These are phyloP conservation scores for Mycena floridula DNA, from an alignment of 768 basidiomycete genomes.

Conservation along the genomic window DNA sequence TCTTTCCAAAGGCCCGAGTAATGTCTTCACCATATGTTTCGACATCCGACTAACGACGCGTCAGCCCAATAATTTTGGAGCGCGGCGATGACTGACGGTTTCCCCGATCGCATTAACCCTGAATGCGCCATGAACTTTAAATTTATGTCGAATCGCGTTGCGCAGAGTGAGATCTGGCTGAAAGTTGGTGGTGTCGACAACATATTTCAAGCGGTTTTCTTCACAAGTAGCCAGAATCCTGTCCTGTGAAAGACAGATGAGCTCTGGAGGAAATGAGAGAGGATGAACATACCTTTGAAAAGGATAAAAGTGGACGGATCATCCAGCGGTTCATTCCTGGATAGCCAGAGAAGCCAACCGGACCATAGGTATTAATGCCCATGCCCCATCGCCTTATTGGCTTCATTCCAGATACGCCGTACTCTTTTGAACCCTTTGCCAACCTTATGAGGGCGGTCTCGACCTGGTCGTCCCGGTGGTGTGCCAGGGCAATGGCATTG, in stretches of 20 bases:
- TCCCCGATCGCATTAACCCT: too few species aligned
- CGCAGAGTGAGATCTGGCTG: conserved; percentile 67
- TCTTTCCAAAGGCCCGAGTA: not conserved
- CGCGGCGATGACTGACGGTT: too few species aligned
- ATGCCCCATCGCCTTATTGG: conserved; percentile 71
- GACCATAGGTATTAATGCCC: conserved; percentile 36
- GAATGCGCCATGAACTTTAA: conserved; percentile 21
- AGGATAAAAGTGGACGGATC: conserved; percentile 59
- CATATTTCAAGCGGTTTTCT: conserved; percentile 51
- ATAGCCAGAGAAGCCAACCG: conserved; percentile 37
- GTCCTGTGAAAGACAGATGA: conserved; percentile 37
- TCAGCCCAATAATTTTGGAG: too few species aligned
- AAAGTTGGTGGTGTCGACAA: conserved; percentile 66
- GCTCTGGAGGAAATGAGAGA: not conserved
- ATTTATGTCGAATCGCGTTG: conserved; percentile 60
- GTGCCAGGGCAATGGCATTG: conserved; percentile 54
- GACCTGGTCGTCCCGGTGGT: conserved; percentile 81
- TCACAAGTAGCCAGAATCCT: conserved; percentile 78
- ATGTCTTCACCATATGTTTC: not conserved
- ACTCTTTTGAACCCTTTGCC: conserved; percentile 44
- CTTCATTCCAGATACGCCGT: conserved; percentile 67
- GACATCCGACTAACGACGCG: too few species aligned
- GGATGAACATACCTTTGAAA: conserved; percentile 52
- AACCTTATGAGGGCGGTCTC: conserved; percentile 75
- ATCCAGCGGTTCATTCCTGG: conserved; percentile 66